Evolutionary conservation across 257 asterid genomes (phyloP).

Genomic region (Nicotiana obtusifolia): DNA sequence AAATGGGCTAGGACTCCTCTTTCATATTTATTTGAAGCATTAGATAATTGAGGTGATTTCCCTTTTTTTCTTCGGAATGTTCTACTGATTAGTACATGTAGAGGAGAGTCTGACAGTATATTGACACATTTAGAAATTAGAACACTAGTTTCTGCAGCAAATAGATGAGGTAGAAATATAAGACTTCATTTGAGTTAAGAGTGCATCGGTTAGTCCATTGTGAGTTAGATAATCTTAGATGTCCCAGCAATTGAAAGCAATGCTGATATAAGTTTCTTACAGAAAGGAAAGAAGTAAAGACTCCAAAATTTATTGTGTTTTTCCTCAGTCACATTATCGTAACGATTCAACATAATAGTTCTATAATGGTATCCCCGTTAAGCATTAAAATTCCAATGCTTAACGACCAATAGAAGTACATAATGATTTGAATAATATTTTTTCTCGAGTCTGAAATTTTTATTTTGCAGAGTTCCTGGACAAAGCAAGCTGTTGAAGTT

Average conservation of each 20-base stretch:
- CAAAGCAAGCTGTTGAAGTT: constrained; percentile 61
- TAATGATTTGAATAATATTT: not conserved
- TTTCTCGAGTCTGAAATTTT: constrained; percentile 3
- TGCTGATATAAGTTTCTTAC: not conserved
- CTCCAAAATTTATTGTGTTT: not conserved
- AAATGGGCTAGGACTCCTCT: not conserved
- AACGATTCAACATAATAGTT: not conserved
- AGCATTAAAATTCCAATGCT: not conserved
- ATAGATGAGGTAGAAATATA: not conserved
- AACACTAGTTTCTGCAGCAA: not conserved
- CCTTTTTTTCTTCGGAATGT: not conserved
- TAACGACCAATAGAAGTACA: not conserved
- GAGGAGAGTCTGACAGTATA: not conserved
- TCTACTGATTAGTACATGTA: not conserved
- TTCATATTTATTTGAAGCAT: not conserved
- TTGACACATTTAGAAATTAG: not conserved
- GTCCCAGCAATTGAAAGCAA: not conserved
- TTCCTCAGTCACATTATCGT: not conserved
- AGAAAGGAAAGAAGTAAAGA: not conserved
- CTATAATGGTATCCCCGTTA: not conserved
- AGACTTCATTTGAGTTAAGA: not conserved
- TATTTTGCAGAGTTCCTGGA: constrained; percentile 71
- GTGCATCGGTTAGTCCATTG: constrained; percentile 1
- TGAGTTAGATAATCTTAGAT: not conserved
- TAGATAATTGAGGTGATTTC: not conserved